phyloP scores from a whole-genome alignment of 148 eudicot species.

The Drosera capensis region DNA sequence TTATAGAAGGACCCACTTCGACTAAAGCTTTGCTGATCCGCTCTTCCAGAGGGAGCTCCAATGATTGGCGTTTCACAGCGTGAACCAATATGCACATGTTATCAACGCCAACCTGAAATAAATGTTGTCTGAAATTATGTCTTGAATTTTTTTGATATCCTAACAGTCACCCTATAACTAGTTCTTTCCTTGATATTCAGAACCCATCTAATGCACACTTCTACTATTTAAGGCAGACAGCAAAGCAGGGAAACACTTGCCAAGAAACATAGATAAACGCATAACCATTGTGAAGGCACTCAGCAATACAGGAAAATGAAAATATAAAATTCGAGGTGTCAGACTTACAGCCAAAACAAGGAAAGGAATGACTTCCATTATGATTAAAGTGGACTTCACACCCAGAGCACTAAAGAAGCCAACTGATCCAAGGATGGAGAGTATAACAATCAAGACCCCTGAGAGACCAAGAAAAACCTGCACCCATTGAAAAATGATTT shows the following conservation, averaged over 20 bases:
- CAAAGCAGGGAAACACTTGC: too few relatives aligned
- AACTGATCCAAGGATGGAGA: conserved; percentile 56
- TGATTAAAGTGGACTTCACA: conserved; percentile 52
- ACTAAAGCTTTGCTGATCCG: conserved; percentile 46
- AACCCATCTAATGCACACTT: too few relatives aligned
- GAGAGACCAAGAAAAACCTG: conserved; percentile 64
- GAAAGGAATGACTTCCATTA: conserved; percentile 61
- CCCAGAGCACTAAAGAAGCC: conserved; percentile 53
- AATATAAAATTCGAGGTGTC: background rate
- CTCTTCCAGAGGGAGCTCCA: conserved; percentile 30
- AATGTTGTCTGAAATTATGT: background rate
- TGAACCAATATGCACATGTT: conserved; percentile 65
- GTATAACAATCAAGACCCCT: conserved; percentile 42
- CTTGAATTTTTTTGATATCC: too few relatives aligned
- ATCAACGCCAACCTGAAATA: conserved; percentile 51
- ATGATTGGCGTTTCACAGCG: conserved; percentile 43
- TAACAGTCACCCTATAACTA: background rate
- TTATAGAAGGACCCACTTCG: conserved; percentile 61
- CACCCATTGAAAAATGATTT: background rate
- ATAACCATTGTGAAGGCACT: too few relatives aligned
- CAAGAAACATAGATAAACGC: too few relatives aligned
- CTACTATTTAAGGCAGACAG: too few relatives aligned
- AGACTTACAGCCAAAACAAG: conserved; percentile 55
- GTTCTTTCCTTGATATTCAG: too few relatives aligned
- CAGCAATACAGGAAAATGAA: background rate